Evolutionary conservation across 169 alveolate species (phyloP).

Genomic region (Plasmodium vinckei): DNA sequence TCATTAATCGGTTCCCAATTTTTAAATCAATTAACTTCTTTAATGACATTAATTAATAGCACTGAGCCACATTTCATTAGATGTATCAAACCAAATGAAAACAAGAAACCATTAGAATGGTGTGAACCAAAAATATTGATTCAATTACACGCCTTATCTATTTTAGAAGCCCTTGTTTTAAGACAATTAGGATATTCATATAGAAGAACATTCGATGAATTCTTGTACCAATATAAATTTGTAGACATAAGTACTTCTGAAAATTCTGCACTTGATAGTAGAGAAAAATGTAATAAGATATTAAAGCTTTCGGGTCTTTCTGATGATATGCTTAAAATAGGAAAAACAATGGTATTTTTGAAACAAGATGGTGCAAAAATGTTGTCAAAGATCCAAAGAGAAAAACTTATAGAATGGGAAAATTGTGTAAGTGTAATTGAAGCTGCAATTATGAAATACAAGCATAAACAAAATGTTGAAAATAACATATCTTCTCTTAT

Average conservation of each 20-base stretch:
- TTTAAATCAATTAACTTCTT: slow-evolving; percentile 88
- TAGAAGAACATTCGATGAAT: slow-evolving; percentile 90
- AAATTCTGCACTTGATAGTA: slow-evolving; percentile 83
- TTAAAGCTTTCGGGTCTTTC: slow-evolving; percentile 80
- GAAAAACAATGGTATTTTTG: slow-evolving; percentile 93
- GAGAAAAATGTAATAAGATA: slow-evolving; percentile 80
- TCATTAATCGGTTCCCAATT: slow-evolving; percentile 93
- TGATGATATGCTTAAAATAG: slow-evolving; percentile 82
- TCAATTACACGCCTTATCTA: slow-evolving; percentile 93
- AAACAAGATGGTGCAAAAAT: slow-evolving; percentile 90
- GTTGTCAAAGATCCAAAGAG: slow-evolving; percentile 90
- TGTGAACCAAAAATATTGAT: slow-evolving; percentile 90
- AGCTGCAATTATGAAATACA: slow-evolving; percentile 83
- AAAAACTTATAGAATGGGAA: slow-evolving; percentile 90
- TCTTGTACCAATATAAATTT: slow-evolving; percentile 89
- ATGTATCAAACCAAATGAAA: slow-evolving; percentile 93
- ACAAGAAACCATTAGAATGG: slow-evolving; percentile 92
- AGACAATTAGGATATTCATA: slow-evolving; percentile 93
- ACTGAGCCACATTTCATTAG: slow-evolving; percentile 93
- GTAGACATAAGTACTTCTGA: slow-evolving; percentile 85
- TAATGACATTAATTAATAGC: slow-evolving; percentile 90
- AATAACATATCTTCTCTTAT: slow-evolving; percentile 82
- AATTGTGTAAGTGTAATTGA: slow-evolving; percentile 89
- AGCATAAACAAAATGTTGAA: slow-evolving; percentile 76
- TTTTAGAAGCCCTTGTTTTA: slow-evolving; percentile 92